Evolutionary conservation across 2,329 filamentous ascomycete genomes (phyloP), one percentile per base, ranked within the genome.

Genomic region (Lecanicillium sp.): DNA sequence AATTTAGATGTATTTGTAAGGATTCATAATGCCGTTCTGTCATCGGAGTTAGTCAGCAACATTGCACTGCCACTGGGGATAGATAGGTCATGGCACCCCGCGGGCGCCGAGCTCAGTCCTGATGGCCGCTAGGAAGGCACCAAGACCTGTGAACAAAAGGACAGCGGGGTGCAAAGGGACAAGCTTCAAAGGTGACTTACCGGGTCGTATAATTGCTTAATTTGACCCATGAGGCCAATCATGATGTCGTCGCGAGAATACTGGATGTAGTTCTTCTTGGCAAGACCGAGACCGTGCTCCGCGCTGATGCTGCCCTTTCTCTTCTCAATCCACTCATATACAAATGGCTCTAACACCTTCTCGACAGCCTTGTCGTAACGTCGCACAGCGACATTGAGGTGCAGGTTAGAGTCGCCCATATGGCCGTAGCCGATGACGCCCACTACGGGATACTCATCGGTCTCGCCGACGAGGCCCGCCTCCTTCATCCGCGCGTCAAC

Each of bases 11-110:
- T 96, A 97, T 66, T 97, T 97, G 71, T 97, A 97, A 1, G 90
- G 90, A 65, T 96, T 97, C 87, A 97, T 94, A 63, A 97, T 97
- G 34, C 88, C 89, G 51, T 95, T 95, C 87, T 94, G 53, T 17
- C 37, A 33, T 34, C 37, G 41, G 36, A 47, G 52, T 57, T 49
- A 58, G 53, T 47, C 22, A 25, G 22, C 22, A 25, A 25, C n/a
- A n/a, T n/a, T n/a, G n/a, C n/a, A n/a, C n/a, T n/a, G n/a, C n/a
- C n/a, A n/a, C n/a, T n/a, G n/a, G n/a, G n/a, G n/a, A n/a, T n/a
- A n/a, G n/a, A n/a, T n/a, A n/a, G n/a, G n/a, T n/a, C n/a, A n/a
- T n/a, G n/a, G n/a, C n/a, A n/a, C n/a, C n/a, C n/a, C n/a, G n/a
- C n/a, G n/a, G n/a, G n/a, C n/a, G n/a, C n/a, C n/a, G n/a, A n/a